Percentiles rank a stretch among this genome's conserved stretches.
These are phyloP conservation scores for Cytospora paraplurivora DNA, from an alignment of 2,329 filamentous ascomycete genomes.

Conservation along the genomic window DNA sequence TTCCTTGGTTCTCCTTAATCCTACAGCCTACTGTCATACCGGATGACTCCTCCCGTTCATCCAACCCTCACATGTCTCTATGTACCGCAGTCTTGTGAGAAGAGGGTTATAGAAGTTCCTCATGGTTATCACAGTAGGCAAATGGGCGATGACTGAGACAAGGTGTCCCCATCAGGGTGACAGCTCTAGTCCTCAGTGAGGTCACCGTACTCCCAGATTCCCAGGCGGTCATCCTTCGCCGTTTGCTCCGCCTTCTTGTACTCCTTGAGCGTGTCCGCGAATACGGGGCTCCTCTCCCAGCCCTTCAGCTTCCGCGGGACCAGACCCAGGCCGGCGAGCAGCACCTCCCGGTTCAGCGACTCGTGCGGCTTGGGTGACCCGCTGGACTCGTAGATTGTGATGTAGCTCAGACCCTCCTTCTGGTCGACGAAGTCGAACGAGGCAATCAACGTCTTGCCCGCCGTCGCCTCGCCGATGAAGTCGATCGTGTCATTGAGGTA, in stretches of 20 bases:
- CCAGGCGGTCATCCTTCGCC: conserved; percentile 78
- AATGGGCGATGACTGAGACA: neutral
- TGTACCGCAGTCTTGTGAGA: neutral
- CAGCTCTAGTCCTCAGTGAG: conserved; percentile 80
- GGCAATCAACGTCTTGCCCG: conserved; percentile 77
- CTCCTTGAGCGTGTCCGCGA: conserved; percentile 69
- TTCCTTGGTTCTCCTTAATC: too few species aligned
- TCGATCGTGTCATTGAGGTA: conserved; percentile 80
- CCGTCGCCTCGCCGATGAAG: conserved; percentile 74
- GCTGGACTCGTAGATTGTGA: conserved; percentile 84
- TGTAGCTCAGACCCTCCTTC: conserved; percentile 79
- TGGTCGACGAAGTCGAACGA: conserved; percentile 83
- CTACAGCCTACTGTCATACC: too few species aligned
- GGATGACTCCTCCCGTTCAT: too few species aligned
- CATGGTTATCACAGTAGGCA: too few species aligned
- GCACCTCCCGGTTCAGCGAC: conserved; percentile 87
- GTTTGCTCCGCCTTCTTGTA: conserved; percentile 73
- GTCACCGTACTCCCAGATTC: conserved; percentile 99
- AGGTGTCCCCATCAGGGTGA: neutral
- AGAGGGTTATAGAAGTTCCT: neutral
- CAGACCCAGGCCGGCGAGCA: conserved; percentile 83
- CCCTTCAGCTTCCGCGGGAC: conserved; percentile 88
- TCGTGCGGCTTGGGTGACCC: conserved; percentile 62
- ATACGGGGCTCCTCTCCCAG: conserved; percentile 77
- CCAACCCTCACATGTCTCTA: too few species aligned